Conservation (phyloP, 192 early-diverging fungal species). For the Chytriomyces confervae region DNA sequence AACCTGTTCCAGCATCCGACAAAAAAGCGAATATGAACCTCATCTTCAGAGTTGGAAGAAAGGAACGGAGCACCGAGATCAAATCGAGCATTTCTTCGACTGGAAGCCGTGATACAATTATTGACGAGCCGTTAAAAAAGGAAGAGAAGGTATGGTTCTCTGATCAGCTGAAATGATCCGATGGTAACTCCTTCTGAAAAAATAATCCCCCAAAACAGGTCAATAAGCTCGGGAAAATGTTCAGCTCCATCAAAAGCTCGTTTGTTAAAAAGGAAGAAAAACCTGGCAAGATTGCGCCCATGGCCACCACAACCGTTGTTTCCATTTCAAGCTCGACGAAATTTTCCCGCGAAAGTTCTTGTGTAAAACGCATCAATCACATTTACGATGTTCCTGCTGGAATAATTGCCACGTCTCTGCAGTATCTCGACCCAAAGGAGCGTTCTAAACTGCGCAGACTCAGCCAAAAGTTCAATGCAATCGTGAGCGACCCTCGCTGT, state of each 20-base stretch:
- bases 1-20: not conserved
- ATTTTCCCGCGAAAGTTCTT: conserved; percentile 2
- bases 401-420: conserved; percentile 26
- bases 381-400: conserved; percentile 36
- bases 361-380: conserved; percentile 6
- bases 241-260: conserved; percentile 20
- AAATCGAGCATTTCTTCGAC: not conserved
- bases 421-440: conserved; percentile 42
- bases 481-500: conserved; percentile 39
- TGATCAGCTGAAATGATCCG: no score
- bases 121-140: conserved; percentile 8
- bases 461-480: conserved; percentile 42
- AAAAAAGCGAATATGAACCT: conserved; percentile 17
- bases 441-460: conserved; percentile 36
- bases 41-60: conserved; percentile 11
- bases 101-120: conserved; percentile 6
- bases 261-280: conserved; percentile 37
- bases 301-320: not conserved
- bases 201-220: not conserved
- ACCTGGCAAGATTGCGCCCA: not conserved
- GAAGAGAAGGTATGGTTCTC: no score
- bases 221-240: conserved; percentile 36
- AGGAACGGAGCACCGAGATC: not conserved
- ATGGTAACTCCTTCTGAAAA: no score
- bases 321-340: not conserved